Evolutionary conservation across 768 basidiomycete species (phyloP).

Genomic region (Leucosporidium scottii): DNA sequence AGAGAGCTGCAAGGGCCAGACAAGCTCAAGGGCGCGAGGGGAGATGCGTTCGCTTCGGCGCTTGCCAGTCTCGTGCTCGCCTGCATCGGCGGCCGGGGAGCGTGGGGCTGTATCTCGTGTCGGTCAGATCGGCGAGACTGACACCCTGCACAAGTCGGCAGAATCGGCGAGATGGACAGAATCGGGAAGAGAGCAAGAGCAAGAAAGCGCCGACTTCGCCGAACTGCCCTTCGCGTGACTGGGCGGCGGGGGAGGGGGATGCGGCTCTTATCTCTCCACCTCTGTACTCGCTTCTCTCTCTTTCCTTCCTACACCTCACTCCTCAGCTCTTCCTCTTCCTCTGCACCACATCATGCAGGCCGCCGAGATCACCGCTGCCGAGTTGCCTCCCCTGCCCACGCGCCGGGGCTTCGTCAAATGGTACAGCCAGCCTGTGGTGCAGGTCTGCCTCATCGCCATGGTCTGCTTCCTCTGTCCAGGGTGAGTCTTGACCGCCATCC

Average conservation of each 20-base stretch:
- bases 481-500: neutral
- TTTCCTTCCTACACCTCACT: neutral
- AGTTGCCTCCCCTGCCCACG: conserved; percentile 11
- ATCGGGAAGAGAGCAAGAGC: too few species aligned
- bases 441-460: conserved; percentile 16
- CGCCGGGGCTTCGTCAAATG: neutral
- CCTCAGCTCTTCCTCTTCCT: neutral
- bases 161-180: too few species aligned
- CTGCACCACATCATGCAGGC: neutral
- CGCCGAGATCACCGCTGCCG: neutral
- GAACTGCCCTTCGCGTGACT: too few species aligned
- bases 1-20: neutral
- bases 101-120: too few species aligned
- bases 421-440: conserved; percentile 5
- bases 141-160: too few species aligned
- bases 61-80: too few species aligned
- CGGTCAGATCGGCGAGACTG: too few species aligned
- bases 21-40: neutral
- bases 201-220: neutral
- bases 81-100: too few species aligned
- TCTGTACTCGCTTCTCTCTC: neutral
- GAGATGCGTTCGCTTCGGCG: neutral
- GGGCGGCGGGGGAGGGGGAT: too few species aligned
- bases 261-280: neutral
- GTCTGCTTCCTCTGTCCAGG: conserved; percentile 24